phyloP scores from a whole-genome alignment of 2,329 filamentous ascomycete genomes.

The Colletotrichum lindemuthianum region DNA sequence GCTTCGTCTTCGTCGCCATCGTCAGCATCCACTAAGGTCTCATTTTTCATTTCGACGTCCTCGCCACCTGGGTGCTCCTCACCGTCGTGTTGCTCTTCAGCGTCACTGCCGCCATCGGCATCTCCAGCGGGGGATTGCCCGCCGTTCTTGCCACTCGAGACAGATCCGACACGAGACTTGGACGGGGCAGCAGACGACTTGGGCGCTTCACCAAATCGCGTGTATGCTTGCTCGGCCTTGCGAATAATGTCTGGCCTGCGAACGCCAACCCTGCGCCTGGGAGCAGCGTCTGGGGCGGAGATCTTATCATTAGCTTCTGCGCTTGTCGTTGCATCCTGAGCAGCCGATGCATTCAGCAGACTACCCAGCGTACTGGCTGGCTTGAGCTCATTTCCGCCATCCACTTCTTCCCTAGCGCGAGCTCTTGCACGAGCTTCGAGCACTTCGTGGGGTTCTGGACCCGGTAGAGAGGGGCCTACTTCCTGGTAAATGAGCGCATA shows the following conservation, averaged over 20 bases:
- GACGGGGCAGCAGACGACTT: constrained; percentile 48
- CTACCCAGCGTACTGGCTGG: constrained; percentile 50
- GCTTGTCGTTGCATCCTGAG: constrained; percentile 51
- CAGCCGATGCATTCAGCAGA: constrained; percentile 55
- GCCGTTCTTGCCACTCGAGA: constrained; percentile 60
- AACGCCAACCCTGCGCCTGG: constrained; percentile 57
- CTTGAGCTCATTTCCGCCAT: constrained; percentile 49
- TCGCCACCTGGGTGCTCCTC: constrained; percentile 28
- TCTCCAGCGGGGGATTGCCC: constrained; percentile 50
- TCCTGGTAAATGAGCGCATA: constrained; percentile 82
- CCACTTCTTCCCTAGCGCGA: constrained; percentile 53
- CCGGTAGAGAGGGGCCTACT: constrained; percentile 68
- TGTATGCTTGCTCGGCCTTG: constrained; percentile 68
- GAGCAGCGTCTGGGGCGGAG: constrained; percentile 49
- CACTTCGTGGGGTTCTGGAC: constrained; percentile 56
- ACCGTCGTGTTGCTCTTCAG: constrained; percentile 51
- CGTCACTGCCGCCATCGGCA: constrained; percentile 47
- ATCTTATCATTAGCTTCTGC: constrained; percentile 49
- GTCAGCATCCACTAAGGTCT: constrained; percentile 35
- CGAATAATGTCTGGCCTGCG: constrained; percentile 68
- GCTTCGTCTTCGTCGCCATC: constrained; percentile 40
- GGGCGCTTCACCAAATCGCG: constrained; percentile 60
- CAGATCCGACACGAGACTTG: constrained; percentile 62
- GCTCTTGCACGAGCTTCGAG: constrained; percentile 54
- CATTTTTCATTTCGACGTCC: constrained; percentile 39